A percentile compares a stretch with the other conserved stretches of the same genome.
phyloP scores from a whole-genome alignment of 163 green algal genomes.

The Scenedesmus sp. region DNA sequence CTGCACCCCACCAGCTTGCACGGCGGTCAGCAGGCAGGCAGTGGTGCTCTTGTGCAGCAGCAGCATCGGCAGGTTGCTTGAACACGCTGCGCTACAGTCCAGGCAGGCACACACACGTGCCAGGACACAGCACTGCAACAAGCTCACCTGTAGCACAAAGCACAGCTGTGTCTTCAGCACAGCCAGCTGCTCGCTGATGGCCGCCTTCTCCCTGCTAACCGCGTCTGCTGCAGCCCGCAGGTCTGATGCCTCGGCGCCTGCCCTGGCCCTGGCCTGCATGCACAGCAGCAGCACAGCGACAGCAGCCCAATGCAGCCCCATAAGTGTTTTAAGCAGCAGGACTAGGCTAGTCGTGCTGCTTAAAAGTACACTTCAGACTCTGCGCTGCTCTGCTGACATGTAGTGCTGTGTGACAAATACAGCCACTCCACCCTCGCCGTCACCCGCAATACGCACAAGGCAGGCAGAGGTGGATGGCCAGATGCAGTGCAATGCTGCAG shows the following conservation, averaged over 20 bases:
- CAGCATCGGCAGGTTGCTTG: too few species aligned
- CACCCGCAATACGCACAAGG: too few species aligned
- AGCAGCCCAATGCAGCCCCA: not conserved
- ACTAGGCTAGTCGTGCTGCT: too few species aligned
- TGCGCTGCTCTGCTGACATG: too few species aligned
- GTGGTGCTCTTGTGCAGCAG: not conserved
- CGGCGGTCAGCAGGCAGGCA: not conserved
- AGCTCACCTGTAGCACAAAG: constrained; percentile 67
- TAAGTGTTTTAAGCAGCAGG: too few species aligned
- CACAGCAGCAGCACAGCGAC: not conserved
- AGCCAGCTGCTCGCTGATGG: constrained; percentile 73
- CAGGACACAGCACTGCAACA: not conserved
- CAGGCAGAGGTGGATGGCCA: too few species aligned
- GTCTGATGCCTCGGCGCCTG: constrained; percentile 13
- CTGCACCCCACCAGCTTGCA: not conserved
- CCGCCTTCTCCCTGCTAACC: constrained; percentile 34
- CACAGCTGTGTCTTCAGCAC: constrained; percentile 80
- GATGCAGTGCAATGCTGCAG: not conserved
- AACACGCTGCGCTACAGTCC: not conserved
- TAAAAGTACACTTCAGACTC: too few species aligned
- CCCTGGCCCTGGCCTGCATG: constrained; percentile 25
- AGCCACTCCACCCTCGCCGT: too few species aligned
- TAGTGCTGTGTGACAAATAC: not conserved
- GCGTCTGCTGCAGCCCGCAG: constrained; percentile 27
- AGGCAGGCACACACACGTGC: not conserved